Evolutionary conservation across 257 asterid species (phyloP).

Genomic region (Echites panduratus): DNA sequence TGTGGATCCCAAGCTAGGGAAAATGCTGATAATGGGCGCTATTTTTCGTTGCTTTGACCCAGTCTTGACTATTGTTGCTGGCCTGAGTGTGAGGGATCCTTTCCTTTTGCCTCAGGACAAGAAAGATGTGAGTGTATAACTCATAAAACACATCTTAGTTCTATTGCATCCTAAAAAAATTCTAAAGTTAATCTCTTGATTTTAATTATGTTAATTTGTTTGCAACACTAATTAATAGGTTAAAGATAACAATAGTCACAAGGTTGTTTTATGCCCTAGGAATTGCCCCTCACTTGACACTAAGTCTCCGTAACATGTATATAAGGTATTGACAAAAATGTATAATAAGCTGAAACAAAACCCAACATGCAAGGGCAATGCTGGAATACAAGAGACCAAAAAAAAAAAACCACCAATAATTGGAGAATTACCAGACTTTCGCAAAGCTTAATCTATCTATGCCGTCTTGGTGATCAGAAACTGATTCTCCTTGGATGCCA

Average conservation of each 20-base stretch:
- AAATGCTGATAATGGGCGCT: constrained; percentile 96
- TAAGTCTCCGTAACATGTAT: too few species aligned
- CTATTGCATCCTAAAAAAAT: neutral
- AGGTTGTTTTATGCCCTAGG: too few species aligned
- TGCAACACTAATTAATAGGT: neutral
- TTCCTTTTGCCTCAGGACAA: constrained; percentile 95
- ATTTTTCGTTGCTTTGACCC: constrained; percentile 92
- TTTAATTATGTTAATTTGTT: neutral
- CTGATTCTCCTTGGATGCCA: too few species aligned
- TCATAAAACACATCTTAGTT: neutral
- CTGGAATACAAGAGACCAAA: too few species aligned
- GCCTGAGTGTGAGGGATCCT: constrained; percentile 96
- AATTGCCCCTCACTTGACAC: too few species aligned
- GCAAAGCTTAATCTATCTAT: too few species aligned
- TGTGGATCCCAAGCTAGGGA: constrained; percentile 98
- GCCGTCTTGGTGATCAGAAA: too few species aligned
- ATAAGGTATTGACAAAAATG: too few species aligned
- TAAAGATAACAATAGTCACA: neutral
- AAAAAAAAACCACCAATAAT: too few species aligned
- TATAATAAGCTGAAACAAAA: too few species aligned
- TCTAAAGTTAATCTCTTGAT: neutral
- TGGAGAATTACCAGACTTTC: too few species aligned
- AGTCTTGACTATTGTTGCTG: constrained; percentile 85
- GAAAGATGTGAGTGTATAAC: constrained; percentile 67
- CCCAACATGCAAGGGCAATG: too few species aligned